Percentiles rank a stretch among this genome's conserved stretches.
Conservation (phyloP, 257 asterid species). For the Parsonsia alboflavescens region DNA sequence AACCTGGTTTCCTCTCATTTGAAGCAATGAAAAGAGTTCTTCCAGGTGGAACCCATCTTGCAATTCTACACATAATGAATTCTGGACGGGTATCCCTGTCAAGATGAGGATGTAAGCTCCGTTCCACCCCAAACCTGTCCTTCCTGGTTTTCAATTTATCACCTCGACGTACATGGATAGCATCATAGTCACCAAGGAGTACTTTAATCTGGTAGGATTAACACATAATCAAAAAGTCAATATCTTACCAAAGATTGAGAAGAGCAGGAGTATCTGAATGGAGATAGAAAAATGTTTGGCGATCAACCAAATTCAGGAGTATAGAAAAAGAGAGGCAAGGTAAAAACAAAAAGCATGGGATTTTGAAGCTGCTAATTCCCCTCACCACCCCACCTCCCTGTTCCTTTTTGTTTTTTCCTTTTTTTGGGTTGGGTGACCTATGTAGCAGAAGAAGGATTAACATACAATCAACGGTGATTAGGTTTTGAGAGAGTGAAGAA, state of each 20-base stretch:
- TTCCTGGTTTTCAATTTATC: conserved; percentile 81
- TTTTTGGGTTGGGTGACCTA: no score
- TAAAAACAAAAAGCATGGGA: background rate
- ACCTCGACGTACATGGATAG: conserved; percentile 96
- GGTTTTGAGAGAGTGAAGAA: background rate
- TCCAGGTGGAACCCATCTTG: conserved; percentile 81
- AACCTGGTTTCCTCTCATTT: conserved; percentile 76
- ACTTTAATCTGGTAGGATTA: conserved; percentile 57
- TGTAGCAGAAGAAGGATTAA: background rate
- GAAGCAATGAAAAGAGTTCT: conserved; percentile 88
- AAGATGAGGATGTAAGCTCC: conserved; percentile 82
- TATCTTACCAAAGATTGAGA: background rate
- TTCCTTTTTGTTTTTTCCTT: no score
- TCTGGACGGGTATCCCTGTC: conserved; percentile 92
- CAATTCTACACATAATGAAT: conserved; percentile 82
- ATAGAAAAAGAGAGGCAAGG: background rate
- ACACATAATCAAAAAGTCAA: conserved; percentile 1
- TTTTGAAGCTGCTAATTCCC: background rate
- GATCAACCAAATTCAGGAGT: background rate
- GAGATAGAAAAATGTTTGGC: background rate
- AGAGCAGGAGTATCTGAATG: conserved; percentile 1
- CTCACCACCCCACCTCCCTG: no score
- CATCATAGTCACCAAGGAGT: conserved; percentile 85
- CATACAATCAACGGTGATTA: background rate
- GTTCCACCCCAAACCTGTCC: conserved; percentile 76